Percentiles rank a stretch among this genome's conserved stretches.
These are phyloP conservation scores for Harringtonia aguacate DNA, from an alignment of 2,329 filamentous ascomycete species.

Conservation along the genomic window DNA sequence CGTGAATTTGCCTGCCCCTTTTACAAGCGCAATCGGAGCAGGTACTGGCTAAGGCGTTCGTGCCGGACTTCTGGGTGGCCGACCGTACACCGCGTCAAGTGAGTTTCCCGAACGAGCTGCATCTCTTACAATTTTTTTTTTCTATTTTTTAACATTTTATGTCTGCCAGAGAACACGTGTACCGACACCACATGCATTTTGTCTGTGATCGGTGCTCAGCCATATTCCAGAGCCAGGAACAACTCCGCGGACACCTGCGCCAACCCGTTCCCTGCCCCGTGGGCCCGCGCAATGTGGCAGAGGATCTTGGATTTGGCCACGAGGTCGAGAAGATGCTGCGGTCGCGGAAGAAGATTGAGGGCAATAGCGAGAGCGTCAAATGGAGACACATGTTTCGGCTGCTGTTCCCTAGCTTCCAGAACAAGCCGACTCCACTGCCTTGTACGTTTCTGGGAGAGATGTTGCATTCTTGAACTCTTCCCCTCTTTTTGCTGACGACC, in stretches of 20 bases:
- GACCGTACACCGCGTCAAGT: constrained; percentile 28
- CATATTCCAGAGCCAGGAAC: constrained; percentile 21
- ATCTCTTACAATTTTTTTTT: no score
- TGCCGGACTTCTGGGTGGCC: constrained; percentile 27
- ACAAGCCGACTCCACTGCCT: constrained; percentile 20
- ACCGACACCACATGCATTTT: constrained; percentile 23
- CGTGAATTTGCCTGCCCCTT: constrained; percentile 24
- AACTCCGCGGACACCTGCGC: constrained; percentile 21
- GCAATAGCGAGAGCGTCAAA: constrained; percentile 22
- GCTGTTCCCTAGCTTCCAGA: constrained; percentile 21
- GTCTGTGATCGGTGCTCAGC: constrained; percentile 24
- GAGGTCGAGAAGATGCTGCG: constrained; percentile 23
- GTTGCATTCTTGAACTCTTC: no score
- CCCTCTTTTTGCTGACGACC: no score
- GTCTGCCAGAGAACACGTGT: constrained; percentile 23
- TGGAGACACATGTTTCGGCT: constrained; percentile 26
- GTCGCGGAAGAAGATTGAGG: constrained; percentile 20
- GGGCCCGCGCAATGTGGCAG: constrained; percentile 15
- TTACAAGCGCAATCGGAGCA: constrained; percentile 25
- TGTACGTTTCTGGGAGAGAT: constrained; percentile 15
- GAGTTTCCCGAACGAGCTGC: neutral
- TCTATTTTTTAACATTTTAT: no score
- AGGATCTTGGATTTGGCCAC: constrained; percentile 22
- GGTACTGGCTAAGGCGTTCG: constrained; percentile 21
- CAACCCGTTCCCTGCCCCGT: constrained; percentile 15